Evolutionary conservation across 2,329 filamentous ascomycete genomes (phyloP), one percentile per base, ranked within the genome.

Genomic region (Mollisiaceae sp.): DNA sequence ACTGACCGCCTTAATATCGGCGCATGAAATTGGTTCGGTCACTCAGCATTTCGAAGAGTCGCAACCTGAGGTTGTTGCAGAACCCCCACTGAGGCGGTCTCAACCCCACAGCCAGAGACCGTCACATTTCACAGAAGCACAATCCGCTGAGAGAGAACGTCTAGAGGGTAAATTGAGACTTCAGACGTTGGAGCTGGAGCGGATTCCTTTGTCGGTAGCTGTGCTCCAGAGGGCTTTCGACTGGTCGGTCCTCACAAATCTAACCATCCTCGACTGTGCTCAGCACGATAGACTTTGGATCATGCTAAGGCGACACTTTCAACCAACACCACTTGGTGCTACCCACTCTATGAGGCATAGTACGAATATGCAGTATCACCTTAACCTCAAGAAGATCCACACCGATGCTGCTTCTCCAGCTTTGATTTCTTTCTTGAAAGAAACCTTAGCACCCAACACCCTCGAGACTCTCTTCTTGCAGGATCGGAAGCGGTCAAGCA

Each of bases 381-480:
- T 95, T 12, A 86, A 85, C 5, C 79, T 95, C 60, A 93, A 89
- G 77, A 86, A 89, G 69, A 84, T 95, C 15, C 90, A 94, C 73
- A 92, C 90, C 0, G 91, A 95, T 77, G 83, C 83, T 14, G 89
- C 91, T 1, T 91, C 91, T 0, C 81, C 85, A 8, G 82, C 89
- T 27, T 79, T 95, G 18, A 86, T 95, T 62, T 82, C 83, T 1
- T 94, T 95, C 74, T 82, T 95, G 67, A 91, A 90, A 71, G 90
- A 94, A 67, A 89, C 91, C 0, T 81, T 95, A 43, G 89, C 89
- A 22, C 92, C 92, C 0, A 92, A 95, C 75, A 90, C 87, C 35
- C 81, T 95, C n/a, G 90, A 95, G 77, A 88, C 88, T 9, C 81
- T 95, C 11, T 93, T 93, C 75, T 78, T 95, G 58, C 91, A 94